phyloP scores from a whole-genome alignment of 805 yeast genomes.

The Saturnispora ahearnii region DNA sequence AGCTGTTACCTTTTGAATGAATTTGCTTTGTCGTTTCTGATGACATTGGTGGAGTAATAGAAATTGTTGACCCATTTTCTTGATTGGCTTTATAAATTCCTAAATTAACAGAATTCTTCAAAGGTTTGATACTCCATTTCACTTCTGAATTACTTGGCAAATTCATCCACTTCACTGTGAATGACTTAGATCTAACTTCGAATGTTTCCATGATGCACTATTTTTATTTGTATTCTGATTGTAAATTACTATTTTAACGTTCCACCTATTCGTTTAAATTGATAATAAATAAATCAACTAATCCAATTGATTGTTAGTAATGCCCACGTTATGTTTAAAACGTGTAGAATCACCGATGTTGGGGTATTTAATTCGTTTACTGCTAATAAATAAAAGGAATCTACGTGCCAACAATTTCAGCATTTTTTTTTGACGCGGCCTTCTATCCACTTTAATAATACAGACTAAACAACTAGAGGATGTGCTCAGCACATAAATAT shows the following conservation, averaged over 20 bases:
- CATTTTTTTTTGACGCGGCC: neutral
- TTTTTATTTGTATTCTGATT: neutral
- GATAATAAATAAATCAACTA: neutral
- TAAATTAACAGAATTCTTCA: constrained; percentile 47
- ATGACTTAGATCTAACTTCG: constrained; percentile 83
- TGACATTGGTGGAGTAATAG: constrained; percentile 10
- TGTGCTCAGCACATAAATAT: neutral
- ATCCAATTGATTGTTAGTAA: neutral
- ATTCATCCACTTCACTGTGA: constrained; percentile 84
- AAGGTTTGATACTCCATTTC: constrained; percentile 76
- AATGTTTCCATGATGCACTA: constrained; percentile 63
- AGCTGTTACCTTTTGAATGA: neutral
- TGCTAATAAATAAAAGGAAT: neutral
- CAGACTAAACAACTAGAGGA: neutral
- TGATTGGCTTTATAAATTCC: constrained; percentile 26
- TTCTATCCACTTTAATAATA: neutral
- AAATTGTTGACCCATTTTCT: constrained; percentile 1
- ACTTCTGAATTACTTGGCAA: constrained; percentile 59
- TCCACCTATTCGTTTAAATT: neutral
- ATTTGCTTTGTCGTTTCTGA: constrained; percentile 4
- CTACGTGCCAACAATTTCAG: neutral
- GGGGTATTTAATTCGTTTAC: neutral
- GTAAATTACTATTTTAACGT: neutral
- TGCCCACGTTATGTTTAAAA: neutral
- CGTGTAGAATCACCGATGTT: neutral